Percentiles rank a stretch among this genome's conserved stretches.
These are phyloP conservation scores for Saturnispora gosingensis DNA, from an alignment of 805 yeast genomes.

Conservation along the genomic window DNA sequence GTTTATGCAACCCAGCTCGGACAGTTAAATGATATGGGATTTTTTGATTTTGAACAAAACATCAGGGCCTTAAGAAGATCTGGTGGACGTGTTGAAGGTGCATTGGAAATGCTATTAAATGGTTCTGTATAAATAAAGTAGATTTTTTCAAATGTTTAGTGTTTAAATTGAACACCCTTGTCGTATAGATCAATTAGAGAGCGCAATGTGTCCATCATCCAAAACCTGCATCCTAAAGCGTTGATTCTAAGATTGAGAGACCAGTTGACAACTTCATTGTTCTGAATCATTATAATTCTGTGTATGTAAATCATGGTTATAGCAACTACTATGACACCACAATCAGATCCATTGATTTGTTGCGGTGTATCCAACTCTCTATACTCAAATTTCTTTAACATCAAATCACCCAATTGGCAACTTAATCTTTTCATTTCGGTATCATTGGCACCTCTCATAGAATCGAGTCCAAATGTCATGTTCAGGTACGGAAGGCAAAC, in stretches of 20 bases:
- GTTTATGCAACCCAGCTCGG: constrained; percentile 62
- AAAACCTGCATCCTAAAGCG: constrained; percentile 40
- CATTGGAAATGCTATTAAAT: constrained; percentile 74
- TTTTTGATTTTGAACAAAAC: constrained; percentile 85
- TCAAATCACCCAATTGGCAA: constrained; percentile 23
- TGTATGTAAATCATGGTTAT: constrained; percentile 29
- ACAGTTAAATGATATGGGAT: constrained; percentile 77
- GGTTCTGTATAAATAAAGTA: constrained; percentile 35
- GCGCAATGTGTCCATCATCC: constrained; percentile 29
- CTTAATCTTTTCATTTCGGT: constrained; percentile 27
- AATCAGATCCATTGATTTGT: constrained; percentile 57
- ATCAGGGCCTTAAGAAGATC: constrained; percentile 87
- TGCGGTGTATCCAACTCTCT: constrained; percentile 36
- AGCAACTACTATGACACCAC: constrained; percentile 43
- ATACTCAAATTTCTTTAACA: constrained; percentile 18
- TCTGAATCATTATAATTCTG: constrained; percentile 25
- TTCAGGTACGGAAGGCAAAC: constrained; percentile 29
- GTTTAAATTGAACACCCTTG: constrained; percentile 1
- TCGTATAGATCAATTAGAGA: constrained; percentile 16
- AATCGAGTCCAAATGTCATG: constrained; percentile 49
- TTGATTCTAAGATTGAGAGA: constrained; percentile 35
- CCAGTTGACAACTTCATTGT: constrained; percentile 22
- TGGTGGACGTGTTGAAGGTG: constrained; percentile 97
- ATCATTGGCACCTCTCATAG: constrained; percentile 39
- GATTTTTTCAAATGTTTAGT: neutral